These are phyloP conservation scores for Tillandsia leiboldiana DNA, from an alignment of 176 grass and related monocot genomes.

Conservation along the genomic window DNA sequence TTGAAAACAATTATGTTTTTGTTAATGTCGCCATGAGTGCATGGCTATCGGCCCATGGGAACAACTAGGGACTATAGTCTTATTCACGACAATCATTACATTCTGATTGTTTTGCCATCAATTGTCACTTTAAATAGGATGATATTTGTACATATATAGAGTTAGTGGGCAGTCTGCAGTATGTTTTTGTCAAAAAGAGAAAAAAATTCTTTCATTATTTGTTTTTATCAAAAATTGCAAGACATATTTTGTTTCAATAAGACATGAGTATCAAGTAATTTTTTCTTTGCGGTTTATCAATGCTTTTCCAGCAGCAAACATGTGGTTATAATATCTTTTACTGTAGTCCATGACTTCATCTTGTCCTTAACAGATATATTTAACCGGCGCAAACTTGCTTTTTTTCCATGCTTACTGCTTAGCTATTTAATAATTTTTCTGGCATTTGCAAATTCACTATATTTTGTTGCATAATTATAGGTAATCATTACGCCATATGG, in stretches of 20 bases:
- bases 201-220: too few relatives aligned
- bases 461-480: slow-evolving; percentile 31
- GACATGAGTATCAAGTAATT: neutral
- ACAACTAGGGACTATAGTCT: too few relatives aligned
- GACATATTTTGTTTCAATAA: neutral
- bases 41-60: too few relatives aligned
- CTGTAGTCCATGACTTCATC: neutral
- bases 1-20: too few relatives aligned
- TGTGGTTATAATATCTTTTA: neutral
- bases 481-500: slow-evolving; percentile 73
- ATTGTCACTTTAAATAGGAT: too few relatives aligned
- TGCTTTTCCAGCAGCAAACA: neutral
- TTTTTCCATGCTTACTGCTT: neutral
- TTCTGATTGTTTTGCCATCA: too few relatives aligned
- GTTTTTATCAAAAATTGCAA: neutral
- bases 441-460: slow-evolving; percentile 4
- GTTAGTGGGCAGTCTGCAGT: too few relatives aligned
- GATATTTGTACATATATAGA: too few relatives aligned
- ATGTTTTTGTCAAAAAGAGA: too few relatives aligned
- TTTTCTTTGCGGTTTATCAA: too few relatives aligned
- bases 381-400: neutral
- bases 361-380: neutral
- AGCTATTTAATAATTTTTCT: neutral
- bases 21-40: too few relatives aligned
- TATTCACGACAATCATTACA: too few relatives aligned